A percentile compares a stretch with the other conserved stretches of the same genome.
Conservation (phyloP, 192 early-diverging fungal species). For the Backusella parvicylindrica region DNA sequence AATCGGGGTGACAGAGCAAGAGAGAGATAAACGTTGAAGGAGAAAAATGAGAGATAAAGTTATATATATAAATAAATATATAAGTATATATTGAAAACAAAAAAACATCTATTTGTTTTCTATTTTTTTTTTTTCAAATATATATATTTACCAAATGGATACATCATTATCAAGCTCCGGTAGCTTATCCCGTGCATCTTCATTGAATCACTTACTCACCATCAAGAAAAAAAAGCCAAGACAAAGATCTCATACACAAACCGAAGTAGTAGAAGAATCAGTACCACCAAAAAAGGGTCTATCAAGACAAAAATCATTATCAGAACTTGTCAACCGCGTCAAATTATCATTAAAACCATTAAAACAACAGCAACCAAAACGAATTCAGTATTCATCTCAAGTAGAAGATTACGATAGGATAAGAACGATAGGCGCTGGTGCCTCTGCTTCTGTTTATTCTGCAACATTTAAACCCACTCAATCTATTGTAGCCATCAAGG, state of each 20-base stretch:
- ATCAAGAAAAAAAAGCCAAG: not conserved
- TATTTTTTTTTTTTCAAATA: not conserved
- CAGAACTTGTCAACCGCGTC: conserved; percentile 9
- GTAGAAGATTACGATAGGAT: conserved; percentile 11
- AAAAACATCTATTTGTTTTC: not conserved
- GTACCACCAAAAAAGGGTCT: not conserved
- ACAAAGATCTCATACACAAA: not conserved
- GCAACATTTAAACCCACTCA: conserved; percentile 18
- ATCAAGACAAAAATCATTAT: conserved; percentile 5
- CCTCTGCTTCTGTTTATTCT: conserved; percentile 24
- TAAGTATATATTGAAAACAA: not conserved
- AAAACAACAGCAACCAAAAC: not conserved
- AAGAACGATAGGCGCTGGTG: conserved; percentile 24
- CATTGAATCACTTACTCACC: not conserved
- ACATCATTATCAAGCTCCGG: not conserved
- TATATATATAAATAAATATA: not conserved
- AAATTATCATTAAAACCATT: not conserved
- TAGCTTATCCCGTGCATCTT: not conserved
- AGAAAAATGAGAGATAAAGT: not conserved
- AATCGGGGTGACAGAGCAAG: not conserved
- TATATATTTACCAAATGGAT: not conserved
- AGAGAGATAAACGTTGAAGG: not conserved
- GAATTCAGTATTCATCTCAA: not conserved
- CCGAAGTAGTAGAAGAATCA: not conserved
- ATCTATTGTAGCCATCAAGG: conserved; percentile 23